These are phyloP conservation scores for Teratosphaeria zuluensis DNA, from an alignment of 2,329 filamentous ascomycete genomes.

Conservation along the genomic window DNA sequence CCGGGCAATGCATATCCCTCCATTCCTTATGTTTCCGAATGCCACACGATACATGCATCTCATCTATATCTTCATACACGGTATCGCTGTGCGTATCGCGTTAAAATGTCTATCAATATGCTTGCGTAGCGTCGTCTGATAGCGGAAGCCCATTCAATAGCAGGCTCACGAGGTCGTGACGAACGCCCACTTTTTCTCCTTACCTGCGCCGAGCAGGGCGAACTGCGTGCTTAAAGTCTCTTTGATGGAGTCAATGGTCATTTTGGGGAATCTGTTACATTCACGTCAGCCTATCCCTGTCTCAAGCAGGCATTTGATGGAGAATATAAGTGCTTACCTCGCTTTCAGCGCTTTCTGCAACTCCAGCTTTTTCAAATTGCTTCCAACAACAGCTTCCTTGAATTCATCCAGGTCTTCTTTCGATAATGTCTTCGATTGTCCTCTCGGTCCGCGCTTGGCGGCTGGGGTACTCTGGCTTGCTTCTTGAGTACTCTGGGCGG, in stretches of 20 bases:
- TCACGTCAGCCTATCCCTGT: not conserved
- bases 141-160: not conserved
- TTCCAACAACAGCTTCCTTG: slow-evolving; percentile 59
- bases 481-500: slow-evolving; percentile 5
- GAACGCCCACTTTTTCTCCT: slow-evolving; percentile 54
- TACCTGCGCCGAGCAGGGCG: slow-evolving; percentile 51
- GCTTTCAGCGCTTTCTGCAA: slow-evolving; percentile 67
- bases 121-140: not conserved
- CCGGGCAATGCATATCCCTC: no score
- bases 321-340: slow-evolving; percentile 34
- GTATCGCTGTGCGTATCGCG: not conserved
- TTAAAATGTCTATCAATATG: not conserved
- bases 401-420: slow-evolving; percentile 56
- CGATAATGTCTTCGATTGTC: slow-evolving; percentile 40
- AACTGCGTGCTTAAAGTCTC: slow-evolving; percentile 60
- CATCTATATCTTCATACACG: no score
- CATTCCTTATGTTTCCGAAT: no score
- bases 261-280: slow-evolving; percentile 52
- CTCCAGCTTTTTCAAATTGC: slow-evolving; percentile 63
- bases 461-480: slow-evolving; percentile 8
- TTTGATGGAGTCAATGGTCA: slow-evolving; percentile 60
- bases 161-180: slow-evolving; percentile 6
- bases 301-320: not conserved
- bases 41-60: no score
- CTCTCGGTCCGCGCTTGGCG: slow-evolving; percentile 26